Evolutionary conservation across 441 rosid species (phyloP).

Genomic region (Brassica balearica): DNA sequence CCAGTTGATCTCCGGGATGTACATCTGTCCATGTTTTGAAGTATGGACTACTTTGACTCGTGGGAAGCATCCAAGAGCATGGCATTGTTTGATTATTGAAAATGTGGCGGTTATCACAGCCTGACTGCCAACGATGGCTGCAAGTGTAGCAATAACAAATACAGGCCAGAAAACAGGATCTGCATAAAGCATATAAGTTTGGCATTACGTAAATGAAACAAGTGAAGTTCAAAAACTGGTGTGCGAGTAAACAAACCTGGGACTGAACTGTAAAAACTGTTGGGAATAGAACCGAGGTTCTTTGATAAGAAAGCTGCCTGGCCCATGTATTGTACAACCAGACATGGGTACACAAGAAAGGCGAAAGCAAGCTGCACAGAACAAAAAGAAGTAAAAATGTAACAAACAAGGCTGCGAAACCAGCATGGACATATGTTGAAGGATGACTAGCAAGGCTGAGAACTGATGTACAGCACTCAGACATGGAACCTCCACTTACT

Average conservation of each 20-base stretch:
- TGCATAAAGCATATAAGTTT: slow-evolving; percentile 46
- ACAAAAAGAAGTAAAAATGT: slow-evolving; percentile 35
- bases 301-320: slow-evolving; percentile 96
- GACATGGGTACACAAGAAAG: slow-evolving; percentile 79
- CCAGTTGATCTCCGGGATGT: slow-evolving; percentile 98
- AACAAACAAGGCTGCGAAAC: slow-evolving; percentile 33
- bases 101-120: slow-evolving; percentile 88
- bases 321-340: slow-evolving; percentile 97
- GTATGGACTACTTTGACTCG: slow-evolving; percentile 94
- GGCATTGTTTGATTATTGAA: slow-evolving; percentile 87
- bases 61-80: slow-evolving; percentile 96
- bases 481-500: slow-evolving; percentile 54
- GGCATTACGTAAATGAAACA: slow-evolving; percentile 26
- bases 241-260: slow-evolving; percentile 64
- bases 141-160: slow-evolving; percentile 83
- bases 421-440: slow-evolving; percentile 19
- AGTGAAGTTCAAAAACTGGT: slow-evolving; percentile 18
- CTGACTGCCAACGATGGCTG: slow-evolving; percentile 91
- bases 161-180: slow-evolving; percentile 88
- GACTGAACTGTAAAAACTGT: slow-evolving; percentile 78
- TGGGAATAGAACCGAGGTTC: slow-evolving; percentile 47
- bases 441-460: slow-evolving; percentile 27
- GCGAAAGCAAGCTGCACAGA: slow-evolving; percentile 79
- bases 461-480: slow-evolving; percentile 20
- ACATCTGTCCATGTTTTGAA: slow-evolving; percentile 88